Conservation (phyloP, 2,329 filamentous ascomycete genomes). For the Fusarium sp. region DNA sequence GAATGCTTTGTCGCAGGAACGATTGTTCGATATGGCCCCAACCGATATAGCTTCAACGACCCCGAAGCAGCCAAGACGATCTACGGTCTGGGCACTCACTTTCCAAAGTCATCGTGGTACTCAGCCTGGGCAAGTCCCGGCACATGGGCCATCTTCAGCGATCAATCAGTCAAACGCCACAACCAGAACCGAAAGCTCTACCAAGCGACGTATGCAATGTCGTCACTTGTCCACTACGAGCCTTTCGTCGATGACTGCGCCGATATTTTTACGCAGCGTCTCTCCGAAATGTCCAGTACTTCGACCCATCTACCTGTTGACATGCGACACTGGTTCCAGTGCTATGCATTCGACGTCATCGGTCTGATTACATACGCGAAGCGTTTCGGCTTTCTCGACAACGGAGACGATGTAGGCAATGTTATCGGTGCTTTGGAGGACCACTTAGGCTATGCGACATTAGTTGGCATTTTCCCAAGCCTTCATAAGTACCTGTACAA, state of each 20-base stretch:
- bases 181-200: conserved; percentile 18
- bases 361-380: conserved; percentile 32
- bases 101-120: conserved; percentile 33
- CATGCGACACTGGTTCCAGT: conserved; percentile 33
- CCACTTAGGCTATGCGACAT: conserved; percentile 7
- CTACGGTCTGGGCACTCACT: conserved; percentile 15
- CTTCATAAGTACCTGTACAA: conserved; percentile 8
- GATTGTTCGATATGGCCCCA: conserved; percentile 7
- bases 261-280: conserved; percentile 4
- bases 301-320: neutral
- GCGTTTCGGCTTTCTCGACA: conserved; percentile 22
- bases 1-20: neutral
- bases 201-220: conserved; percentile 34
- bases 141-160: conserved; percentile 6
- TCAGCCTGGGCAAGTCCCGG: conserved; percentile 3
- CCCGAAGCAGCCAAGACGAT: conserved; percentile 24
- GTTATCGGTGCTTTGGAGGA: conserved; percentile 22
- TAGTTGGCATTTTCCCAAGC: conserved; percentile 5
- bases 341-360: conserved; percentile 33
- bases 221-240: conserved; percentile 23
- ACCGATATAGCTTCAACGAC: conserved; percentile 17
- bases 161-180: conserved; percentile 5
- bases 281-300: conserved; percentile 3
- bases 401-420: conserved; percentile 14
- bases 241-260: conserved; percentile 27